Base-by-base conservation (phyloP, 108 stramenopile genomes). In the Cyclotella kingstonii region DNA sequence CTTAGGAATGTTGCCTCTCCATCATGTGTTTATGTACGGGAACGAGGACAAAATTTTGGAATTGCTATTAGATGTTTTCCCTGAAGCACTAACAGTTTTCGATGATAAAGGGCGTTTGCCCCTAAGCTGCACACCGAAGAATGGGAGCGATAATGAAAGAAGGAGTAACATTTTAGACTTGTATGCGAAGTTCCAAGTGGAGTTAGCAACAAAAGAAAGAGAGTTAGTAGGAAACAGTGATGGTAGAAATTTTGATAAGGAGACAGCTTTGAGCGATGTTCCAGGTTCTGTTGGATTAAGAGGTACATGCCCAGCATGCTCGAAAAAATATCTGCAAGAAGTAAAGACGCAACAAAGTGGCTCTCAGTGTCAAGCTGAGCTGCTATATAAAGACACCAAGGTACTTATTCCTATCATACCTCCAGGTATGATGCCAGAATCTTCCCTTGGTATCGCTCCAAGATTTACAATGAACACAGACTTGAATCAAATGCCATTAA, bases 51-150 rank as follows among this genome's bases (percentile, higher is more conserved):
- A 59, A 21, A 39, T 91, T 28, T 54, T 91, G 29, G 77, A 86
- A 45, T 45, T 81, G 26, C 63, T 91, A 8, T 36, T 91, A 56
- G 56, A 47, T 64, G 81, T 82, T 8, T 85, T 80, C 47, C 90
- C 90, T 0, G 70, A 81, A 29, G 87, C 68, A 8, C 68, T 91
- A 22, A 38, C 48, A 4, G 66, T 84, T 7, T 63, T 74, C 58
- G 90, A 91, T 74, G 68, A 70, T 29, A 76, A 70, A 68, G 68
- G 68, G 1, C 29, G 74, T 30, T 31, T 63, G 41, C 68, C 74
- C 27, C 41, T 76, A 18, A 68, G 57, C 17, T 66, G 73, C 31
- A 73, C 73, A 39, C 73, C 73, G 28, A 35, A 50, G 34, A 59
- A 73, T 46, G 73, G 73, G 19, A 64, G 63, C 41, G 73, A 73